Percentiles rank a stretch among this genome's conserved stretches.
Conservation (phyloP, 2,329 filamentous ascomycete genomes). For the Parastagonospora avenae region DNA sequence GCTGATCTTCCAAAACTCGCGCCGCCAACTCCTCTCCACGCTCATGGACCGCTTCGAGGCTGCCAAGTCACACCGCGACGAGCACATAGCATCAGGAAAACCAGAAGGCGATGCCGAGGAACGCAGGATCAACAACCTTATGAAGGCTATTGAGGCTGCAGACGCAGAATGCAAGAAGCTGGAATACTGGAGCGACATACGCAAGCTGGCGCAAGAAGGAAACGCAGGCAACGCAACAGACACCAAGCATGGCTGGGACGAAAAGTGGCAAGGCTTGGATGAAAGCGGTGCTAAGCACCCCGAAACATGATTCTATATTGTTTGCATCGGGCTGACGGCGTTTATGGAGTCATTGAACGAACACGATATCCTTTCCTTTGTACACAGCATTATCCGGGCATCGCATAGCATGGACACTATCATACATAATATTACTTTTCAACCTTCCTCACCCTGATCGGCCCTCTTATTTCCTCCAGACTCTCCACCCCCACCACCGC, state of each 20-base stretch:
- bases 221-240: conserved; percentile 41
- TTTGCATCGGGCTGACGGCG: conserved; percentile 3
- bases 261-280: conserved; percentile 47
- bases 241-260: conserved; percentile 39
- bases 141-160: conserved; percentile 74
- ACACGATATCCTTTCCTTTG: conserved; percentile 5
- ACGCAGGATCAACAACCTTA: conserved; percentile 69
- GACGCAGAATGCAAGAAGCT: conserved; percentile 80
- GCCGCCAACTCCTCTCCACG: conserved; percentile 73
- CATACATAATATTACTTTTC: conserved; percentile 10
- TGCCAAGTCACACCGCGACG: conserved; percentile 56
- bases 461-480: conserved; percentile 51
- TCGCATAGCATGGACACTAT: conserved; percentile 6
- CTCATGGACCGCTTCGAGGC: conserved; percentile 65
- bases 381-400: conserved; percentile 4
- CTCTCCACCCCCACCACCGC: conserved; percentile 42
- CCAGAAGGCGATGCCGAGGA: conserved; percentile 53
- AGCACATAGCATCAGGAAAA: conserved; percentile 49
- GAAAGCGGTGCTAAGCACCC: conserved; percentile 42
- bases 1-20: conserved; percentile 88
- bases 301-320: conserved; percentile 7
- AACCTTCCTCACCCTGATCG: conserved; percentile 50
- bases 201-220: conserved; percentile 49
- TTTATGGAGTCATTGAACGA: conserved; percentile 5
- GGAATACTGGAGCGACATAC: conserved; percentile 83